These are phyloP conservation scores for Fusarium sp. DNA, from an alignment of 2,329 filamentous ascomycete genomes.

Conservation along the genomic window DNA sequence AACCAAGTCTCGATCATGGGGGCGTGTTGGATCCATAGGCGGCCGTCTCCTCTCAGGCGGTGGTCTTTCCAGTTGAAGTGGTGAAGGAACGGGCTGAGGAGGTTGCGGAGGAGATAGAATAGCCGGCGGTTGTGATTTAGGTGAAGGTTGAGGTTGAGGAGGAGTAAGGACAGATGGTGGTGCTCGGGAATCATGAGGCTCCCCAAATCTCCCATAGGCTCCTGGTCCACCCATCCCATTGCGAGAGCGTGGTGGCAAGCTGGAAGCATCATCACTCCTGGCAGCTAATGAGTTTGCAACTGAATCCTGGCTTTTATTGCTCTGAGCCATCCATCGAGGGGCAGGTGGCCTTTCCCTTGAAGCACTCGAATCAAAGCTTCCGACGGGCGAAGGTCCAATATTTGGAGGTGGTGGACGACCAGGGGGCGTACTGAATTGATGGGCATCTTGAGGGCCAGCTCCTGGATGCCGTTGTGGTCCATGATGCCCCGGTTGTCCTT, in stretches of 20 bases:
- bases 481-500: conserved; percentile 23
- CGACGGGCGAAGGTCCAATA: conserved; percentile 63
- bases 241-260: conserved; percentile 67
- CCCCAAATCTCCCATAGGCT: conserved; percentile 58
- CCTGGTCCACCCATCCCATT: conserved; percentile 63
- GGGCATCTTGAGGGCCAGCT: conserved; percentile 44
- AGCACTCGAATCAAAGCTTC: conserved; percentile 66
- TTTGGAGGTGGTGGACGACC: conserved; percentile 57
- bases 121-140: conserved; percentile 44
- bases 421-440: conserved; percentile 51
- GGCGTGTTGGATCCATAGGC: conserved; percentile 74
- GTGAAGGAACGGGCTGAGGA: conserved; percentile 47
- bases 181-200: conserved; percentile 45
- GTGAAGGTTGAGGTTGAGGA: conserved; percentile 47
- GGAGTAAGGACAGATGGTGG: conserved; percentile 39
- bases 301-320: conserved; percentile 73
- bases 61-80: conserved; percentile 58
- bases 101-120: conserved; percentile 43
- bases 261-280: conserved; percentile 67
- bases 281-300: conserved; percentile 63
- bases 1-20: conserved; percentile 69
- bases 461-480: conserved; percentile 29
- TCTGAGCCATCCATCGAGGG: conserved; percentile 64
- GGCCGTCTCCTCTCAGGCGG: conserved; percentile 76
- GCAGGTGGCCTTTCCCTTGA: conserved; percentile 60